Evolutionary conservation across 2,329 filamentous ascomycete genomes (phyloP).

Genomic region (Aureobasidium leucospermi): DNA sequence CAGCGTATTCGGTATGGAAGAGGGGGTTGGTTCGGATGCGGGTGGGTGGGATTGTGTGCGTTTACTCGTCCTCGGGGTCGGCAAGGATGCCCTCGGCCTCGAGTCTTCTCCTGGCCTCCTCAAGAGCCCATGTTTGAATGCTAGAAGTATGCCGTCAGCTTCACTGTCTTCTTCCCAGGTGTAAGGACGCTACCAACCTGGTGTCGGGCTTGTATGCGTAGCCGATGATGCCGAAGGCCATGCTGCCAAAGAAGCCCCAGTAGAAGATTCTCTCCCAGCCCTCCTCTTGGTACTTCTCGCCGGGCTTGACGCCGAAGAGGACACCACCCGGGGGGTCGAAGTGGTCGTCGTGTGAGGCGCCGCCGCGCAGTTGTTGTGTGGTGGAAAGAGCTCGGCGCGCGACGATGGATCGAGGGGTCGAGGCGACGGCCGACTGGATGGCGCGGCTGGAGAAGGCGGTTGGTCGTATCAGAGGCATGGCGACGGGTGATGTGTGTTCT

Average conservation of each 20-base stretch:
- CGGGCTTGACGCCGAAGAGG: slow-evolving; percentile 90
- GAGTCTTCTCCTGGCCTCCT: slow-evolving; percentile 90
- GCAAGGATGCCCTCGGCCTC: slow-evolving; percentile 91
- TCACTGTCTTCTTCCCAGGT: background rate
- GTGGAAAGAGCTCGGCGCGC: slow-evolving; percentile 24
- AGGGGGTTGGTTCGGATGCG: slow-evolving; percentile 15
- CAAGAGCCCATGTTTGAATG: slow-evolving; percentile 98
- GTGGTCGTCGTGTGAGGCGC: slow-evolving; percentile 62
- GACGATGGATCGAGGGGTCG: background rate
- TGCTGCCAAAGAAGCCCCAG: slow-evolving; percentile 74
- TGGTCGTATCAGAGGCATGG: slow-evolving; percentile 7
- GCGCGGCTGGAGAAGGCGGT: slow-evolving; percentile 9
- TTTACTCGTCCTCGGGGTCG: slow-evolving; percentile 51
- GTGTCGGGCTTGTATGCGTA: slow-evolving; percentile 98
- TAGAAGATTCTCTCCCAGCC: slow-evolving; percentile 88
- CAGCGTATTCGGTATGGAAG: background rate
- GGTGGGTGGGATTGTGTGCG: background rate
- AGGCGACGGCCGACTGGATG: slow-evolving; percentile 1
- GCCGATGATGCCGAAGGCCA: slow-evolving; percentile 66
- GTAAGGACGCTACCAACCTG: slow-evolving; percentile 60
- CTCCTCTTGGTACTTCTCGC: slow-evolving; percentile 91
- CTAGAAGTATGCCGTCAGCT: slow-evolving; percentile 39
- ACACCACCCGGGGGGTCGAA: slow-evolving; percentile 88
- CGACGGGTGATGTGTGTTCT: background rate
- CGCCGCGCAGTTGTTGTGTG: slow-evolving; percentile 27